phyloP scores from a whole-genome alignment of 2,329 filamentous ascomycete species.

The Trichoderma koningiopsis region DNA sequence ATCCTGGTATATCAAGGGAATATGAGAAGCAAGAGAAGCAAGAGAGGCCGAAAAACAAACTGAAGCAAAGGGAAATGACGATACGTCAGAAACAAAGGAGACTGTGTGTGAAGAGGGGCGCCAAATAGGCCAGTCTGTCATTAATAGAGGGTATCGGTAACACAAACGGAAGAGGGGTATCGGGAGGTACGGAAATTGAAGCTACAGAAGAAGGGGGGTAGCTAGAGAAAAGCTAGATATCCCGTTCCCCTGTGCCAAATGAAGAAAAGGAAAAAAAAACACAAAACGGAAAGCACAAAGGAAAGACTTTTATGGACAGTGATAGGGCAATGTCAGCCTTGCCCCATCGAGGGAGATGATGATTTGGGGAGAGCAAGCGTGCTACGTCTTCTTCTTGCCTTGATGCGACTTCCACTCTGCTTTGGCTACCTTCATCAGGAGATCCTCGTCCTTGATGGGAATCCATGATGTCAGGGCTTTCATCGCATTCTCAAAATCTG shows the following conservation, averaged over 20 bases:
- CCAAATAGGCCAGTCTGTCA: constrained; percentile 15
- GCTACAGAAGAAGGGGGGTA: not conserved
- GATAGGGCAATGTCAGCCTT: not conserved
- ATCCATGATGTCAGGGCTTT: constrained; percentile 94
- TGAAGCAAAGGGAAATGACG: not conserved
- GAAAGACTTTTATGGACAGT: not conserved
- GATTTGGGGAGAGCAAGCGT: constrained; percentile 34
- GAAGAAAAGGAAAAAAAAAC: constrained; percentile 13
- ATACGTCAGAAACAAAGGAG: constrained; percentile 19
- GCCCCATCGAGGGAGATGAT: constrained; percentile 30
- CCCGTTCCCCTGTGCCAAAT: not conserved
- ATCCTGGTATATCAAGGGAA: constrained; percentile 27
- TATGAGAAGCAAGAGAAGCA: constrained; percentile 18
- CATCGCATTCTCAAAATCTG: constrained; percentile 98
- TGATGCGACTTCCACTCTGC: constrained; percentile 78
- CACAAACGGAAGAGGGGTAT: constrained; percentile 12
- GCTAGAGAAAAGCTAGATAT: not conserved
- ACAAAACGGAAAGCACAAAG: not conserved
- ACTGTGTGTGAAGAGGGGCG: not conserved
- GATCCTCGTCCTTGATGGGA: constrained; percentile 88
- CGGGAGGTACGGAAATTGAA: constrained; percentile 1
- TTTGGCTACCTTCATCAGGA: constrained; percentile 86
- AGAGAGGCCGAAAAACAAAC: not conserved
- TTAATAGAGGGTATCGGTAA: constrained; percentile 21
- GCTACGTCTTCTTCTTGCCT: constrained; percentile 48